phyloP scores from a whole-genome alignment of 441 rosid genomes.

The Bocquillonia castaneifolia region DNA sequence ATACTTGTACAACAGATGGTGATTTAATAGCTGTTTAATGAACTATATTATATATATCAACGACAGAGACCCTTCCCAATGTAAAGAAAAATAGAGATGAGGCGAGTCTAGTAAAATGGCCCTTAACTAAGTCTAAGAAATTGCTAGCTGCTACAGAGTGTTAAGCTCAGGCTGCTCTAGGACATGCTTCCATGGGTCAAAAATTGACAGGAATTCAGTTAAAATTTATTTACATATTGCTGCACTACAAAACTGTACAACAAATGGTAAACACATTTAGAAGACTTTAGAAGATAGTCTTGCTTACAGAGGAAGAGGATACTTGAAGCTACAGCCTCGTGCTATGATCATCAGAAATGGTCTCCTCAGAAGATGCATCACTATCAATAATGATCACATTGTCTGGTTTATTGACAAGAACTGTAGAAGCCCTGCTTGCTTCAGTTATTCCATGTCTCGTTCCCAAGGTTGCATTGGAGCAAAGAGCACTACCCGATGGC shows the following conservation, averaged over 20 bases:
- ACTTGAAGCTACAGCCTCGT: constrained; percentile 13
- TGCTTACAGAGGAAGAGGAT: not conserved
- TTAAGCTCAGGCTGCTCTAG: not conserved
- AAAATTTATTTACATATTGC: constrained; percentile 11
- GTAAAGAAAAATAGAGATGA: not conserved
- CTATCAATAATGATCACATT: constrained; percentile 34
- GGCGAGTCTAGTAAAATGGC: not conserved
- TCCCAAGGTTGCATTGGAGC: constrained; percentile 6
- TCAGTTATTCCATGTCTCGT: constrained; percentile 19
- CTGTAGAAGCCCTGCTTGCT: constrained; percentile 2
- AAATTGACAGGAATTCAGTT: not conserved
- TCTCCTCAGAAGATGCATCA: constrained; percentile 53
- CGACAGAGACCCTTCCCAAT: no score
- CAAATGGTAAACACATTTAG: not conserved
- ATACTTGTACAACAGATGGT: no score
- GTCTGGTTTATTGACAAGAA: constrained; percentile 18
- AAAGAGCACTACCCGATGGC: constrained; percentile 16
- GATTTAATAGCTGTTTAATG: no score
- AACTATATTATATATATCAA: no score
- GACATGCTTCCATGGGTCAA: not conserved
- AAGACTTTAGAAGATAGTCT: not conserved
- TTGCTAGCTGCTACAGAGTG: constrained; percentile 6
- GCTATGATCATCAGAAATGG: constrained; percentile 41
- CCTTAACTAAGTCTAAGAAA: not conserved
- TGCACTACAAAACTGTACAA: constrained; percentile 20